Evolutionary conservation across 2,329 filamentous ascomycete species (phyloP).

Genomic region (Volutella citrinella): DNA sequence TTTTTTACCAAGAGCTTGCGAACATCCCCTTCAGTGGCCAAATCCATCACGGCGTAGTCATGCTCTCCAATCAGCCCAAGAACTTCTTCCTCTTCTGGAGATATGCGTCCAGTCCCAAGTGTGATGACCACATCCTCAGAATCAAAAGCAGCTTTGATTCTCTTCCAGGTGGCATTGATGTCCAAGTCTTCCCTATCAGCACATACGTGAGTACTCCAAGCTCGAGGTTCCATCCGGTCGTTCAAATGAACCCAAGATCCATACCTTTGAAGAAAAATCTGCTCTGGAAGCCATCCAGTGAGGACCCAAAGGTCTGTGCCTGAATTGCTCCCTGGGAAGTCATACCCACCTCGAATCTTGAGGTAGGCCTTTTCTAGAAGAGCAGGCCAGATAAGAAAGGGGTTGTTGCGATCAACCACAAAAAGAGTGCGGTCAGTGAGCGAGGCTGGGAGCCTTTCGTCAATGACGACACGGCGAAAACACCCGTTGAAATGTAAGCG

Average conservation of each 20-base stretch:
- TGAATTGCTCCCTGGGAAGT: constrained; percentile 96
- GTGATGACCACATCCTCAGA: constrained; percentile 83
- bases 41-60: constrained; percentile 86
- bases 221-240: neutral
- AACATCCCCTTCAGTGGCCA: constrained; percentile 60
- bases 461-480: constrained; percentile 80
- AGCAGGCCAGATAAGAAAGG: constrained; percentile 83
- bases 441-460: constrained; percentile 81
- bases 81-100: constrained; percentile 70
- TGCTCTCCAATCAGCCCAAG: constrained; percentile 86
- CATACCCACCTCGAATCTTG: constrained; percentile 92
- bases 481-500: constrained; percentile 96
- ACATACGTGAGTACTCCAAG: constrained; percentile 7
- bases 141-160: constrained; percentile 71
- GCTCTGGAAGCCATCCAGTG: constrained; percentile 95
- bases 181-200: constrained; percentile 69
- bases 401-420: constrained; percentile 82
- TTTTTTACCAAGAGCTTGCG: constrained; percentile 85
- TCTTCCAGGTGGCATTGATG: constrained; percentile 71
- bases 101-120: constrained; percentile 82
- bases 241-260: constrained; percentile 5
- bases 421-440: constrained; percentile 74
- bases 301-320: constrained; percentile 91
- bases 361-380: constrained; percentile 94
- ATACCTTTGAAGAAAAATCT: constrained; percentile 80